Evolutionary conservation across 345 rosid species (phyloP).

Genomic region (Moricandia moricandioides): DNA sequence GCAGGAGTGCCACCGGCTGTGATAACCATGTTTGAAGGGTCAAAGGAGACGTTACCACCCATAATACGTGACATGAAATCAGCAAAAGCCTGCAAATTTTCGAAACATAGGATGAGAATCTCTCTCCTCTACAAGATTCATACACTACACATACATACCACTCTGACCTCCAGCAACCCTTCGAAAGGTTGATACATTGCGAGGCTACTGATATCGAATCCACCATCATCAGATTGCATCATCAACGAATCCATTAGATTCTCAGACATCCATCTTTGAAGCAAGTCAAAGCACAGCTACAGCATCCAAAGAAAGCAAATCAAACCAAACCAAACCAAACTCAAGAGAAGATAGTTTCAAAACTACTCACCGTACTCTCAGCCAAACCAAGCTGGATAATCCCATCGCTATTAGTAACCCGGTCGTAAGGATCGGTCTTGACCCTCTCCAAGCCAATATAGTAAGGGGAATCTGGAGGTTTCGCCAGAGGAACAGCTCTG

Average conservation of each 20-base stretch:
- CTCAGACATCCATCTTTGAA: slow-evolving; percentile 72
- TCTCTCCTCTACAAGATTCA: background rate
- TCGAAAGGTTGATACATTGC: slow-evolving; percentile 69
- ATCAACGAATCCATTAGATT: slow-evolving; percentile 49
- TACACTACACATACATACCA: slow-evolving; percentile 39
- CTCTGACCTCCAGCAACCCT: slow-evolving; percentile 70
- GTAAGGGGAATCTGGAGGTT: slow-evolving; percentile 62
- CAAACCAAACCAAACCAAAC: background rate
- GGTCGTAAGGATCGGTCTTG: slow-evolving; percentile 56
- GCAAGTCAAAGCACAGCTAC: slow-evolving; percentile 87
- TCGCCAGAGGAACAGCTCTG: slow-evolving; percentile 57
- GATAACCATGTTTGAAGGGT: slow-evolving; percentile 65
- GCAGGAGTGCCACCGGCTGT: slow-evolving; percentile 92
- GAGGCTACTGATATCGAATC: slow-evolving; percentile 60
- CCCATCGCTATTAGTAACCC: slow-evolving; percentile 53
- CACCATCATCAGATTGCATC: slow-evolving; percentile 41
- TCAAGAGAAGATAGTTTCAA: too few species aligned
- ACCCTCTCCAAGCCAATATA: slow-evolving; percentile 67
- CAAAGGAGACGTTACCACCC: slow-evolving; percentile 55
- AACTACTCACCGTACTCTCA: slow-evolving; percentile 61
- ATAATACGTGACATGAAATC: slow-evolving; percentile 67
- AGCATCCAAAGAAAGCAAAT: background rate
- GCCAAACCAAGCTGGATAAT: slow-evolving; percentile 84
- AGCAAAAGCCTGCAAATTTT: slow-evolving; percentile 65
- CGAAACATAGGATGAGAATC: background rate